Base-by-base conservation (phyloP, 1,284 basidiomycete species). In the Ustilago esculenta region DNA sequence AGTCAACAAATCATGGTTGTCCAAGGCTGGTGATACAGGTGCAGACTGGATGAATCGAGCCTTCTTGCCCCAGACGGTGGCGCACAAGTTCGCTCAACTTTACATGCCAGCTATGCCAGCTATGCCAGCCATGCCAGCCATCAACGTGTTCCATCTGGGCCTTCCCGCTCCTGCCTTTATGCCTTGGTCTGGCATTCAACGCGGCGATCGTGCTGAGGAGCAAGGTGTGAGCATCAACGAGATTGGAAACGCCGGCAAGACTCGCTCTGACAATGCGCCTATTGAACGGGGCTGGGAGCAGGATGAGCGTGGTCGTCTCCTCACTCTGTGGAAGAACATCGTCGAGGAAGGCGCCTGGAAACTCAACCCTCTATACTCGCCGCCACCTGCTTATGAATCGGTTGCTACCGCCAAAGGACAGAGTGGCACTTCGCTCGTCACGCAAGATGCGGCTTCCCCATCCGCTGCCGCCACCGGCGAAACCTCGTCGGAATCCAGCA, bases 71-170 rank as follows among this genome's bases (percentile, higher is more conserved):
- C 69, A 66, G 33, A 67, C 63, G 15, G 55, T 72, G n/a, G 58
- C 69, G 1, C 52, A 72, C 55, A 57, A 53, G 37, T 72, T 72
- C 25, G 63, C 69, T 5, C 69, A 72, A 23, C 50, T 73, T 2
- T 61, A 73, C 46, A 70, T 73, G 61, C 68, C 68, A 8, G 44
- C 67, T 1, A 72, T 73, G 61, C 68, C 68, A 8, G 44, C 67
- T 1, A 72, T 72, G 67, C 67, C 67, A 1, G 30, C 55, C 12
- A 68, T 73, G 56, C 71, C 72, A 2, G 67, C 72, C 24, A 70
- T 76, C 44, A 61, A 55, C 24, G 75, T 77, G 29, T 77, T 75
- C 60, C 75, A 77, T 10, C 67, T 77, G 20, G 61, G 49, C 10
- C 36, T 76, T 17, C 57, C 64, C 7, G 54, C 66, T 12, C 43